phyloP scores from a whole-genome alignment of 1,284 basidiomycete genomes.

The Mycena citricolor region DNA sequence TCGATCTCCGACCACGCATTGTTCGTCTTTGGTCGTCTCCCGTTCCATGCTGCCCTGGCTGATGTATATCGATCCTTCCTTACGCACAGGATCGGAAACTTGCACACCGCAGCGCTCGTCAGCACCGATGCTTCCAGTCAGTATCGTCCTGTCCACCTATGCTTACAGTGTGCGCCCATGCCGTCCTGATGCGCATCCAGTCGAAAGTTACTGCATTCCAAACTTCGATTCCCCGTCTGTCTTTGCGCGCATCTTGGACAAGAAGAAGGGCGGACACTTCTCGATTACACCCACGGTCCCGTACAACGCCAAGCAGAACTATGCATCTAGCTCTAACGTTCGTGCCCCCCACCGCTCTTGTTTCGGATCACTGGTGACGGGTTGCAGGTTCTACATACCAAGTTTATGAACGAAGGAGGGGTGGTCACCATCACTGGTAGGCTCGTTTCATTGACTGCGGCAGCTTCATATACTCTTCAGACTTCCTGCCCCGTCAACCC shows the following conservation, averaged over 20 bases:
- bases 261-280: constrained; percentile 90
- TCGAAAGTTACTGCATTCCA: constrained; percentile 88
- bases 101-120: constrained; percentile 78
- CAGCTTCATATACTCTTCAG: constrained; percentile 35
- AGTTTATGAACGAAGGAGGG: constrained; percentile 81
- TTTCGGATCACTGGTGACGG: background rate
- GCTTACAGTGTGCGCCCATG: background rate
- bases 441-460: background rate
- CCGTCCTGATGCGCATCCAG: constrained; percentile 34
- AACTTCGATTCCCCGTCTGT: constrained; percentile 92
- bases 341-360: constrained; percentile 21
- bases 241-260: constrained; percentile 83
- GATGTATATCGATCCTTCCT: constrained; percentile 9
- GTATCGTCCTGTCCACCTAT: constrained; percentile 24
- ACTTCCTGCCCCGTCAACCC: constrained; percentile 70
- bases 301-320: constrained; percentile 81
- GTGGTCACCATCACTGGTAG: constrained; percentile 78
- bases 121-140: constrained; percentile 79
- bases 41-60: constrained; percentile 14
- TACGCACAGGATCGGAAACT: constrained; percentile 82
- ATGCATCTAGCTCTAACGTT: constrained; percentile 85
- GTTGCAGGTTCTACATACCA: constrained; percentile 74
- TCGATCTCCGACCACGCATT: constrained; percentile 71
- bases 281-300: constrained; percentile 71
- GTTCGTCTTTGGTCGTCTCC: constrained; percentile 39